A percentile compares a stretch with the other conserved stretches of the same genome.
These are phyloP conservation scores for Vaccinium corymbosum DNA, from an alignment of 148 eudicot species.

Conservation along the genomic window DNA sequence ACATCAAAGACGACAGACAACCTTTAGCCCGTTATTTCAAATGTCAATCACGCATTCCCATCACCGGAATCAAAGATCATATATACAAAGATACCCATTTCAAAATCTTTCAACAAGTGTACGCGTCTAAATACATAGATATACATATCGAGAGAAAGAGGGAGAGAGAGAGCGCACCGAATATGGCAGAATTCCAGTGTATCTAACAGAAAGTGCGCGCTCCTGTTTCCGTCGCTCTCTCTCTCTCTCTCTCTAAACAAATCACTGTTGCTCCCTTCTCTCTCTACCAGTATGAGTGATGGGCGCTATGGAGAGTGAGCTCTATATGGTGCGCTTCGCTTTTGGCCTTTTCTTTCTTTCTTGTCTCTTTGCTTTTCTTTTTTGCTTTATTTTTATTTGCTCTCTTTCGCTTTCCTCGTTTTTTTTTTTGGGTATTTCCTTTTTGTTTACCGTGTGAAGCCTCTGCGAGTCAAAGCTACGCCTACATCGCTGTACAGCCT, in stretches of 20 bases:
- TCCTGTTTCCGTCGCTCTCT: neutral
- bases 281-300: neutral
- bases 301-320: neutral
- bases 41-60: conserved; percentile 12
- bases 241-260: neutral
- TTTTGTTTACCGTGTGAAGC: neutral
- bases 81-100: too few relatives aligned
- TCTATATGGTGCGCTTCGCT: neutral
- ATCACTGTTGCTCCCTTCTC: neutral
- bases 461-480: conserved; percentile 16
- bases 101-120: neutral
- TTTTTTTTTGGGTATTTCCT: too few relatives aligned
- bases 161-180: conserved; percentile 3
- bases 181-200: neutral
- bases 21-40: conserved; percentile 5
- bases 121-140: neutral
- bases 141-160: conserved; percentile 1
- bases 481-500: conserved; percentile 16
- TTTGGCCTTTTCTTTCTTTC: neutral
- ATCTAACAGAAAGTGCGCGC: neutral
- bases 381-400: neutral
- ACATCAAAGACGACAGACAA: neutral
- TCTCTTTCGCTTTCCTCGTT: neutral
- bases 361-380: neutral
- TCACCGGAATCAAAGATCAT: neutral